These are phyloP conservation scores for Bullera alba DNA, from an alignment of 768 basidiomycete genomes.

Conservation along the genomic window DNA sequence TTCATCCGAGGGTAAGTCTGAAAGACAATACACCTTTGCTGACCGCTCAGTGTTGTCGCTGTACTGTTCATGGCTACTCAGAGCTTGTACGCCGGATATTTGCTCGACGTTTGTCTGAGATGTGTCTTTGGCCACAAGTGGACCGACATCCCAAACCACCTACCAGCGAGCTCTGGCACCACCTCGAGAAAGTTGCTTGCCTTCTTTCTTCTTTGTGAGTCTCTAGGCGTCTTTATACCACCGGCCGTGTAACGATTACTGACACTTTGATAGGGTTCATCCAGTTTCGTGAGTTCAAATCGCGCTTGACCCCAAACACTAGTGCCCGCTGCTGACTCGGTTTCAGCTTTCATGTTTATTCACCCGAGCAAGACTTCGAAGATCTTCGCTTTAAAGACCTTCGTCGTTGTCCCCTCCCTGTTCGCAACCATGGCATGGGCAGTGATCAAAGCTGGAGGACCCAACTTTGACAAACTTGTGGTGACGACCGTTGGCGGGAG, in stretches of 20 bases:
- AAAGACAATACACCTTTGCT: not conserved
- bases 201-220: conserved; percentile 7
- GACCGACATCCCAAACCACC: conserved; percentile 6
- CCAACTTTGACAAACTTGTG: conserved; percentile 6
- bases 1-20: conserved; percentile 5
- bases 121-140: conserved; percentile 10
- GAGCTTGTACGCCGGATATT: conserved; percentile 5
- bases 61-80: conserved; percentile 7
- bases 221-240: not conserved
- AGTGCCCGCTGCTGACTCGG: not conserved
- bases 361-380: conserved; percentile 6
- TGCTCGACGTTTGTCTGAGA: conserved; percentile 5
- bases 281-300: conserved; percentile 3
- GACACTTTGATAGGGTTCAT: conserved; percentile 1
- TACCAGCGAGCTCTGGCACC: conserved; percentile 4
- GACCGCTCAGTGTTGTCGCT: not conserved
- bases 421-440: conserved; percentile 8
- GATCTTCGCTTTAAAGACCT: conserved; percentile 7
- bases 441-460: conserved; percentile 4
- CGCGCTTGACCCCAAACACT: not conserved
- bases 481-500: conserved; percentile 1
- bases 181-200: conserved; percentile 4
- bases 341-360: conserved; percentile 9
- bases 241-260: not conserved
- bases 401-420: conserved; percentile 6